A percentile compares a stretch with the other conserved stretches of the same genome.
These are phyloP conservation scores for Kurtzmaniella cleridarum DNA, from an alignment of 805 yeast species.

Conservation along the genomic window DNA sequence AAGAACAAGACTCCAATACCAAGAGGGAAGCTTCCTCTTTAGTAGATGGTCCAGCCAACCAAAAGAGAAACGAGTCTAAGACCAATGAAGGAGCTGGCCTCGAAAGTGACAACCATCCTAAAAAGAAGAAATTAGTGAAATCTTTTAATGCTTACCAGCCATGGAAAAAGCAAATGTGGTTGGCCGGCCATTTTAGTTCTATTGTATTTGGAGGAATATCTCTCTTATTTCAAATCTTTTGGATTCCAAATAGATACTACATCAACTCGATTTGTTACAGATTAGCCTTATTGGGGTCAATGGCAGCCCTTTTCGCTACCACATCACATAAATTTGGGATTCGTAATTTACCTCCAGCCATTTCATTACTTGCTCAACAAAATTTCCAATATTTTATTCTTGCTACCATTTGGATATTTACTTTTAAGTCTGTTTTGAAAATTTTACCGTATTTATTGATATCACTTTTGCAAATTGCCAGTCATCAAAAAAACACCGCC, in stretches of 20 bases:
- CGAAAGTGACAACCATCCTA: conserved; percentile 3
- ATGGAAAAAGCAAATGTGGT: conserved; percentile 46
- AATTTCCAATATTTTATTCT: conserved; percentile 66
- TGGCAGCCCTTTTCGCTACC: conserved; percentile 47
- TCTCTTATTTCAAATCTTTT: conserved; percentile 32
- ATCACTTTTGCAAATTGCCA: conserved; percentile 52
- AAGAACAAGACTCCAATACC: background rate
- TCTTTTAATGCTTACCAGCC: conserved; percentile 27
- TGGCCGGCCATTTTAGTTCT: conserved; percentile 48
- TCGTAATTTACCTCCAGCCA: conserved; percentile 52
- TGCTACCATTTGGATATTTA: conserved; percentile 54
- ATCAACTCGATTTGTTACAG: conserved; percentile 51
- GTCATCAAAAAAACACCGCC: conserved; percentile 33
- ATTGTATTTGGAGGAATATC: conserved; percentile 40
- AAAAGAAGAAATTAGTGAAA: conserved; percentile 25
- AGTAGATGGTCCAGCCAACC: conserved; percentile 7
- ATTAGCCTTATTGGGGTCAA: conserved; percentile 51
- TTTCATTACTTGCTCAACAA: conserved; percentile 62
- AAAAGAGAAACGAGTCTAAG: conserved; percentile 9
- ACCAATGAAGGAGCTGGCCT: conserved; percentile 11
- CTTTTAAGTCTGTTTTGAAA: conserved; percentile 62
- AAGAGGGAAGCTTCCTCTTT: background rate
- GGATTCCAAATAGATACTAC: conserved; percentile 34
- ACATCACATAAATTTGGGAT: conserved; percentile 56
- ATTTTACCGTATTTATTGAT: conserved; percentile 54